Percentiles rank a stretch among this genome's conserved stretches.
phyloP scores from a whole-genome alignment of 2,329 filamentous ascomycete species.

The Dichotomopilus funicola region DNA sequence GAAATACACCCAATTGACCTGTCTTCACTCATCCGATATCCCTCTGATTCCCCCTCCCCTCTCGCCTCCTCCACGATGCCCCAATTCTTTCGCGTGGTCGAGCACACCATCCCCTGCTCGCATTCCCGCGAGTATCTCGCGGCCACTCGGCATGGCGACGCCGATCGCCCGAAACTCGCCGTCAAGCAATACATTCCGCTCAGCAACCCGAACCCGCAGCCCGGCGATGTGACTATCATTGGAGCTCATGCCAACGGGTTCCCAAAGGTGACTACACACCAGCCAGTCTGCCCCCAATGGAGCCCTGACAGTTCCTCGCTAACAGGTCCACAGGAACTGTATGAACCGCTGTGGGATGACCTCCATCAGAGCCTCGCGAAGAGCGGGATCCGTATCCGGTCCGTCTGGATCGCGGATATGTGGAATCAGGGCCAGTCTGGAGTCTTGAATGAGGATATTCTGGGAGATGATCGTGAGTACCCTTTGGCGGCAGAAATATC shows the following conservation, averaged over 20 bases:
- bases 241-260: constrained; percentile 89
- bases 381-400: constrained; percentile 62
- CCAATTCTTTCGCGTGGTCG: constrained; percentile 55
- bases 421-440: constrained; percentile 77
- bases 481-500: not conserved
- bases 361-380: constrained; percentile 53
- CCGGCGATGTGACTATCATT: constrained; percentile 78
- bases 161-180: constrained; percentile 65
- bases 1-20: too few relatives aligned
- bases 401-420: constrained; percentile 88
- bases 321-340: constrained; percentile 60
- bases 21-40: not conserved
- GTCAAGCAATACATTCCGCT: constrained; percentile 85
- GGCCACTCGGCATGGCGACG: constrained; percentile 64
- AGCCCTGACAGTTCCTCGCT: not conserved
- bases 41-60: not conserved
- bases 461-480: constrained; percentile 66
- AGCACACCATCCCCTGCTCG: constrained; percentile 66
- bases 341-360: constrained; percentile 88
- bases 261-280: constrained; percentile 59
- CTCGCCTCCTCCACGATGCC: constrained; percentile 25
- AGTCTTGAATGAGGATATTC: constrained; percentile 63
- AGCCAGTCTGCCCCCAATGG: not conserved
- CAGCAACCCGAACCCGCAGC: constrained; percentile 59
- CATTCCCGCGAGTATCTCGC: constrained; percentile 78